Base-by-base conservation (phyloP, 2,329 filamentous ascomycete genomes). In the Aspergillus neotritici region DNA sequence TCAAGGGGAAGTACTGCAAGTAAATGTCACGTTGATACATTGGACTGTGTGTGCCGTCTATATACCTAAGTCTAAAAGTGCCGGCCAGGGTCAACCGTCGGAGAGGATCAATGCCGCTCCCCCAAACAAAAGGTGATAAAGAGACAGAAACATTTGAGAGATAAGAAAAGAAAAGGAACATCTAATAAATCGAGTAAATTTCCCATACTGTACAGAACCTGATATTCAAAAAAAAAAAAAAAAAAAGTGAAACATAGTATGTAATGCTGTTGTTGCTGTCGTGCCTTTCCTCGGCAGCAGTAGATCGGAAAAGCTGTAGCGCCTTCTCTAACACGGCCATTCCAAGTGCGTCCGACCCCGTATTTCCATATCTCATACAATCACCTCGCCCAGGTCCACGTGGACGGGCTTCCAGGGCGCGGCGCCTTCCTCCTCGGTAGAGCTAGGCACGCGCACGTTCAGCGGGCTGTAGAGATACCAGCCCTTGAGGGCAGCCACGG, bases 401-500 rank as follows among this genome's bases (percentile, higher is more conserved):
- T 86, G 73, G 41, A 76, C 78, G 2, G 83, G 79, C 66, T 77
- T 78, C 83, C 83, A 87, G 4, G 77, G 73, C 57, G 70, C 70
- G 34, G 80, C 79, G 36, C 73, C 76, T 50, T 79, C 73, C 41
- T 76, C 72, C 53, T 85, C 75, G 71, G 79, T 84, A 51, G 86
- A 82, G 61, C 84, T 87, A 16, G 84, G 84, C 48, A 87, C 73
- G 45, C 77, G 75, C 38, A 81, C 77, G 51, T 79, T 70, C 54
- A 78, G 61, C 1, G 93, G 91, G 64, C 83, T 90, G 73, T 98
- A 98, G 41, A 98, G 74, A 68, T 98, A 98, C 93, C 93, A 98
- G 5, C 84, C 77, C 75, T 95, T 94, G 61, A 98, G 74, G 13
- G 89, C 83, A 50, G 85, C 83, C 59, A 94, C 90, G 31, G 87